Evolutionary conservation across 495 filamentous ascomycete genomes (phyloP).

Genomic region (Stereocaulon alpinum): DNA sequence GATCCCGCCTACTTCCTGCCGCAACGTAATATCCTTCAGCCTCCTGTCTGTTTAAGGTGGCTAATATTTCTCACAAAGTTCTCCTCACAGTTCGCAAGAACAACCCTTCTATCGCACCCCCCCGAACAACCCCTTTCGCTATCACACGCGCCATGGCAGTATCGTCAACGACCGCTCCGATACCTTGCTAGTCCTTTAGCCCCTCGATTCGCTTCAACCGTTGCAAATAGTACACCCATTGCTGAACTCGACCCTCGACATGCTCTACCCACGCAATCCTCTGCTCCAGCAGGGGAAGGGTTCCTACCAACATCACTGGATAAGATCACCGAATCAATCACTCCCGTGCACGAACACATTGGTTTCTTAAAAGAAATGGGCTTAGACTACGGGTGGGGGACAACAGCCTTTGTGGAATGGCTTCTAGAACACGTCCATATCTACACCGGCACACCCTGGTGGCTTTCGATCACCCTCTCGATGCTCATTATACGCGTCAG

Average conservation of each 20-base stretch:
- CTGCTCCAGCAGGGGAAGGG: not conserved
- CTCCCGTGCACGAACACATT: slow-evolving; percentile 49
- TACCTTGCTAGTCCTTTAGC: not conserved
- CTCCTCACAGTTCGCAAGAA: slow-evolving; percentile 2
- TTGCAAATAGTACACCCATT: not conserved
- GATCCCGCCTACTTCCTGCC: not conserved
- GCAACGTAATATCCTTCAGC: not conserved
- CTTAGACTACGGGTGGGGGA: slow-evolving; percentile 75
- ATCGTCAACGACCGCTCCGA: not conserved
- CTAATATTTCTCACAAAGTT: not conserved
- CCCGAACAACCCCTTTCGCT: not conserved
- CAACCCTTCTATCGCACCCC: not conserved
- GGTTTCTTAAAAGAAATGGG: slow-evolving; percentile 78
- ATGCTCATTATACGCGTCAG: slow-evolving; percentile 52
- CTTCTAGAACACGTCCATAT: slow-evolving; percentile 75
- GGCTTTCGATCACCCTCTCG: slow-evolving; percentile 56
- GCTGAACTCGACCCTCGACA: slow-evolving; percentile 8
- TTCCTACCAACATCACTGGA: slow-evolving; percentile 18
- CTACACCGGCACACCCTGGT: slow-evolving; percentile 65
- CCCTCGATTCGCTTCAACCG: slow-evolving; percentile 3
- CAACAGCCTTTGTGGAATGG: slow-evolving; percentile 58
- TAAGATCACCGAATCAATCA: slow-evolving; percentile 30
- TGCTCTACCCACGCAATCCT: not conserved
- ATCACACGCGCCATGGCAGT: not conserved
- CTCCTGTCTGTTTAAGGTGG: not conserved